Conservation (phyloP, 176 grass and related monocot species). For the Triticum turgidum region DNA sequence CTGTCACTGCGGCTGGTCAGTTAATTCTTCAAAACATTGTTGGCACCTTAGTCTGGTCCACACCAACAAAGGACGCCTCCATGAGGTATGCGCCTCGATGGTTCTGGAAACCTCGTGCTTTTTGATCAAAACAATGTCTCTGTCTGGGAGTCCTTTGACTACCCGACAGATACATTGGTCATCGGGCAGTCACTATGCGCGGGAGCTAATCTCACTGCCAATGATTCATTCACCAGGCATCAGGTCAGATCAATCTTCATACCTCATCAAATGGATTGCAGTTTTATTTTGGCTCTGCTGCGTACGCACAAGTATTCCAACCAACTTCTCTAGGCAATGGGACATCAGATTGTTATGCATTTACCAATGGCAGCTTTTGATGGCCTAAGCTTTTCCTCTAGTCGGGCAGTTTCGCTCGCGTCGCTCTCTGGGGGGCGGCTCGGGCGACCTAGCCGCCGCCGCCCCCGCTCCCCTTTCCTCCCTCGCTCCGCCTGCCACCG, state of each 20-base stretch:
- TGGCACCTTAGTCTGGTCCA: neutral
- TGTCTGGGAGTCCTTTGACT: neutral
- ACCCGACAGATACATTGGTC: neutral
- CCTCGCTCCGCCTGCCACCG: no score
- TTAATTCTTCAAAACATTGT: neutral
- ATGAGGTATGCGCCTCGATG: neutral
- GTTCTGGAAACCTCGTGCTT: slow-evolving; percentile 2
- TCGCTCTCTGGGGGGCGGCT: no score
- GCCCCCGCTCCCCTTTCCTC: no score
- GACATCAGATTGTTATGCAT: neutral
- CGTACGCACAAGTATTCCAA: no score
- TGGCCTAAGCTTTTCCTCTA: no score
- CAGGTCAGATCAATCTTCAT: neutral
- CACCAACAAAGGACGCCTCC: neutral
- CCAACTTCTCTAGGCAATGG: no score
- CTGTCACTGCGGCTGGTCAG: neutral
- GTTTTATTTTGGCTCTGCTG: no score
- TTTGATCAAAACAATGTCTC: neutral
- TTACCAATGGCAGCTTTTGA: no score
- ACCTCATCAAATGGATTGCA: neutral
- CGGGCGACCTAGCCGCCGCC: no score
- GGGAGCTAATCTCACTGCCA: neutral
- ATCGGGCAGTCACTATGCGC: neutral
- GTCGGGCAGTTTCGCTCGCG: no score
- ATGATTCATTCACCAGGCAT: neutral